Evolutionary conservation across 169 alveolate species (phyloP).

Genomic region (Plasmodium vinckei): DNA sequence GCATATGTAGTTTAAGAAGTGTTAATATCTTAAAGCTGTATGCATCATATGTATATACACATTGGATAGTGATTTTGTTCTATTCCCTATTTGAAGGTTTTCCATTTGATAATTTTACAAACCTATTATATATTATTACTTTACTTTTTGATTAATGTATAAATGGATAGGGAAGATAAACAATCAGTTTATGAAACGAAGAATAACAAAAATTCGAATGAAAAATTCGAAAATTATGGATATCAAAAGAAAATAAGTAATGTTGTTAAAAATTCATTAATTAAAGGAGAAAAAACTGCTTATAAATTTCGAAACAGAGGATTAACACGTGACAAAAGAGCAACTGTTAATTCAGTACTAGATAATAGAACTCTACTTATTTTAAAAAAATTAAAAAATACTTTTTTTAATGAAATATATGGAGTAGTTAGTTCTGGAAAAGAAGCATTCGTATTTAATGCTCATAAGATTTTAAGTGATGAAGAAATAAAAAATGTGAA

Average conservation of each 20-base stretch:
- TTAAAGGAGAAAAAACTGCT: slow-evolving; percentile 62
- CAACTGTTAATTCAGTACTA: slow-evolving; percentile 96
- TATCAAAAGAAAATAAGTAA: slow-evolving; percentile 30
- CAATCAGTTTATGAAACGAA: slow-evolving; percentile 6
- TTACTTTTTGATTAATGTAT: too few species aligned
- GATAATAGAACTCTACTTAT: slow-evolving; percentile 96
- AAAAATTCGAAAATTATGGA: slow-evolving; percentile 39
- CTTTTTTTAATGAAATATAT: slow-evolving; percentile 91
- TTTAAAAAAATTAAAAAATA: slow-evolving; percentile 92
- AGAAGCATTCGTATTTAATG: slow-evolving; percentile 97
- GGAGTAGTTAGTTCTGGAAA: slow-evolving; percentile 98
- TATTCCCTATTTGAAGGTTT: too few species aligned
- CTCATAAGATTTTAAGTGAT: slow-evolving; percentile 76
- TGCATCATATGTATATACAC: too few species aligned
- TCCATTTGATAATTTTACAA: too few species aligned
- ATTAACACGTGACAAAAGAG: slow-evolving; percentile 94
- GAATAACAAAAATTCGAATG: slow-evolving; percentile 1
- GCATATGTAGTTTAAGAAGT: too few species aligned
- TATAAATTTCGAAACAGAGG: slow-evolving; percentile 82
- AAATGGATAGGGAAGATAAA: not conserved
- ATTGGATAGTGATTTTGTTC: too few species aligned
- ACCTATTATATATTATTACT: too few species aligned
- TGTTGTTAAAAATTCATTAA: slow-evolving; percentile 41
- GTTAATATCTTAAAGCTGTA: too few species aligned
- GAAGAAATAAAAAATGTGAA: slow-evolving; percentile 69